Conservation (phyloP, 768 basidiomycete species). For the Kwoniella mangroviensis region DNA sequence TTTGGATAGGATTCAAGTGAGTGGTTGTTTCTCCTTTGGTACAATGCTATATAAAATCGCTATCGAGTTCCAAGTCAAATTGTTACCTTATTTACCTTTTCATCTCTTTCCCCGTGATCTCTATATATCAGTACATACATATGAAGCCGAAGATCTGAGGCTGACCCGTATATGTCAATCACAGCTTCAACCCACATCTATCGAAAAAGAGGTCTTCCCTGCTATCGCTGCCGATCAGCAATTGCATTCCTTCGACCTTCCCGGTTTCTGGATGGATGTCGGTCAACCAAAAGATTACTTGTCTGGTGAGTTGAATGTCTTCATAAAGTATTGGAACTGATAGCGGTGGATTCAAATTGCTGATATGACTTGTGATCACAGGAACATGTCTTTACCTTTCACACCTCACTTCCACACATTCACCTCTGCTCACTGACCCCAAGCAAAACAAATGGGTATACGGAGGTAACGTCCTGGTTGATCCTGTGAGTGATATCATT, state of each 20-base stretch:
- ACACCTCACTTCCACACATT: slow-evolving; percentile 58
- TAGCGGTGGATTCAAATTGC: neutral
- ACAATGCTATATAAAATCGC: neutral
- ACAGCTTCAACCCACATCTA: slow-evolving; percentile 61
- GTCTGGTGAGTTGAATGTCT: slow-evolving; percentile 35
- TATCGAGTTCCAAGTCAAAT: too few species aligned
- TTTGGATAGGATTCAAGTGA: slow-evolving; percentile 61
- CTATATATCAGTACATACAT: too few species aligned
- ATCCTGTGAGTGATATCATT: slow-evolving; percentile 55
- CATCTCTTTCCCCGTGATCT: too few species aligned
- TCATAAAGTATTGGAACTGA: neutral
- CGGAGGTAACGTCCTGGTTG: slow-evolving; percentile 61
- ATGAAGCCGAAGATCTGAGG: neutral
- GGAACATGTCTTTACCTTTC: slow-evolving; percentile 62
- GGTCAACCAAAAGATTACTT: slow-evolving; percentile 62
- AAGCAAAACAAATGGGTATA: slow-evolving; percentile 60
- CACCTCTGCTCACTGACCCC: slow-evolving; percentile 58
- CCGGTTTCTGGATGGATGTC: slow-evolving; percentile 63
- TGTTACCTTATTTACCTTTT: too few species aligned
- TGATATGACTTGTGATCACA: slow-evolving; percentile 34
- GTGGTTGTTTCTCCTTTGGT: slow-evolving; percentile 5
- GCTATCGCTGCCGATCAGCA: slow-evolving; percentile 60
- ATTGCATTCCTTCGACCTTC: slow-evolving; percentile 62
- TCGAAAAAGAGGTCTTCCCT: slow-evolving; percentile 63
- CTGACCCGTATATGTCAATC: neutral